Evolutionary conservation across 2,329 filamentous ascomycete species (phyloP).

Genomic region (Domatiomyces catenatus): DNA sequence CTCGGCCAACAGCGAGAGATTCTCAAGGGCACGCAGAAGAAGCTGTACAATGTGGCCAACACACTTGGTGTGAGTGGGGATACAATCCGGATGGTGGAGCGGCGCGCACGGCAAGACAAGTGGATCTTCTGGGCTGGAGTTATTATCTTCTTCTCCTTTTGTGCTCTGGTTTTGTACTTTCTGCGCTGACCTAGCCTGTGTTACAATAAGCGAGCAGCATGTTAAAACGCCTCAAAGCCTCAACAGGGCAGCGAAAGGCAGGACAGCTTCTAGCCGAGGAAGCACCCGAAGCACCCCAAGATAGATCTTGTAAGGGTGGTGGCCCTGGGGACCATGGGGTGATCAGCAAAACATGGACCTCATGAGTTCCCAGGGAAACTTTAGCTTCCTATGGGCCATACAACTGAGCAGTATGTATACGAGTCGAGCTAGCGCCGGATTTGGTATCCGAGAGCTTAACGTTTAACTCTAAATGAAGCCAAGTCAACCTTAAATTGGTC

Average conservation of each 20-base stretch:
- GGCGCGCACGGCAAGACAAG: constrained; percentile 84
- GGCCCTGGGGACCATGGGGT: too few species aligned
- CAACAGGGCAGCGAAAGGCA: background rate
- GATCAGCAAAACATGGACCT: too few species aligned
- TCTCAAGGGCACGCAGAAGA: constrained; percentile 83
- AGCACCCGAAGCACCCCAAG: background rate
- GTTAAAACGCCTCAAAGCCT: background rate
- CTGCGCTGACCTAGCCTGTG: constrained; percentile 43
- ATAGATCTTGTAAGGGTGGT: background rate
- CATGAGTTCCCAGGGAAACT: too few species aligned
- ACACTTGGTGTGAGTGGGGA: constrained; percentile 87
- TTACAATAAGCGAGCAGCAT: background rate
- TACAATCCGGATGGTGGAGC: constrained; percentile 91
- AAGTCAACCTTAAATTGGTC: too few species aligned
- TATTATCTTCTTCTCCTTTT: constrained; percentile 75
- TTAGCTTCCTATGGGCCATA: too few species aligned
- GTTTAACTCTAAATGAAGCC: too few species aligned
- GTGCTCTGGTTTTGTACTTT: constrained; percentile 78
- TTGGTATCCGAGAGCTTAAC: background rate
- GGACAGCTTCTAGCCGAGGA: background rate
- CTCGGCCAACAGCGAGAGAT: constrained; percentile 82
- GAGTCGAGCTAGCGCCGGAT: background rate
- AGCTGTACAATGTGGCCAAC: constrained; percentile 82
- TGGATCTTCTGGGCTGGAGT: constrained; percentile 92
- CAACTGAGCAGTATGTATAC: background rate